A percentile compares a stretch with the other conserved stretches of the same genome.
Conservation (phyloP, 371 early-diverging fungal genomes). For the Fennellomyces sp. region DNA sequence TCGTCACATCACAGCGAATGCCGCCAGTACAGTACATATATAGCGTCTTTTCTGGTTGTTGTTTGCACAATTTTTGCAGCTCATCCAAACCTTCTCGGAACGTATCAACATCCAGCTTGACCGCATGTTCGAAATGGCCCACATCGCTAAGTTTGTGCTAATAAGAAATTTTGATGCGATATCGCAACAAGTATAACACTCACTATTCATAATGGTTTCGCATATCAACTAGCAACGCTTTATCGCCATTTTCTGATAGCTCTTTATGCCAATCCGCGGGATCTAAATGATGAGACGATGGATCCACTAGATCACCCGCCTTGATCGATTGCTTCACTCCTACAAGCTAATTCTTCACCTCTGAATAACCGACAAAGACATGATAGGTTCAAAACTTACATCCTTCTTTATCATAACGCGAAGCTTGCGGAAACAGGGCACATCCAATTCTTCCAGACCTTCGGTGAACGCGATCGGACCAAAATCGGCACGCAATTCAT, state of each 20-base stretch:
- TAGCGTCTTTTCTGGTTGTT: conserved; percentile 54
- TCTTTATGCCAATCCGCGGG: conserved; percentile 71
- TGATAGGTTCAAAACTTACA: conserved; percentile 31
- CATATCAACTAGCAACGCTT: conserved; percentile 70
- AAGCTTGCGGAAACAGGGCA: conserved; percentile 63
- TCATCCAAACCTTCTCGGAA: conserved; percentile 65
- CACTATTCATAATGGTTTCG: conserved; percentile 80
- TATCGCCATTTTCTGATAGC: conserved; percentile 32
- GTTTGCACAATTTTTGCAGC: conserved; percentile 23
- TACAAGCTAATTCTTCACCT: conserved; percentile 33
- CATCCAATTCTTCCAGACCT: conserved; percentile 58
- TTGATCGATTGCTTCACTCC: conserved; percentile 54
- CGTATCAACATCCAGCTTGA: conserved; percentile 74
- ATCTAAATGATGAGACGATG: conserved; percentile 55
- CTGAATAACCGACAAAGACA: not conserved
- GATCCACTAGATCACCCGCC: conserved; percentile 52
- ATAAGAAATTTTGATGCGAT: too few relatives aligned
- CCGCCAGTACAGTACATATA: conserved; percentile 89
- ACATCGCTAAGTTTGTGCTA: conserved; percentile 44
- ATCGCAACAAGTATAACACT: conserved; percentile 15
- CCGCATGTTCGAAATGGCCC: conserved; percentile 71
- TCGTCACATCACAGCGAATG: conserved; percentile 78
- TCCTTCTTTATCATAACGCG: conserved; percentile 65
- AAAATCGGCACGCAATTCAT: conserved; percentile 21
- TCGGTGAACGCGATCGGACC: conserved; percentile 56